phyloP scores from a whole-genome alignment of 768 basidiomycete genomes.

The Harrya chromipes region DNA sequence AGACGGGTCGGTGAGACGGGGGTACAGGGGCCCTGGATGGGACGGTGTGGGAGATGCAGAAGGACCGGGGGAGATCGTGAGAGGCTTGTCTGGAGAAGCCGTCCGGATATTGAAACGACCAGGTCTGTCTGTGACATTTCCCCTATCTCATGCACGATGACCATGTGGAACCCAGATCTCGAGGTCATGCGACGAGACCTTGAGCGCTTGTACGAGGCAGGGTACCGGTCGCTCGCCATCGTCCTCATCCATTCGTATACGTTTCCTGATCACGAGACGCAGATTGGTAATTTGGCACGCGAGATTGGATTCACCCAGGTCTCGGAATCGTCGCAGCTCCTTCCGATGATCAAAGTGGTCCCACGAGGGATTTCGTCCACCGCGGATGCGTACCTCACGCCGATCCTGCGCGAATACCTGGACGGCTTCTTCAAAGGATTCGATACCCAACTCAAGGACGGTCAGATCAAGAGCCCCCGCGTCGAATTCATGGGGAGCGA shows the following conservation, averaged over 20 bases:
- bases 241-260: slow-evolving; percentile 92
- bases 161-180: slow-evolving; percentile 40
- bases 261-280: slow-evolving; percentile 79
- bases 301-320: slow-evolving; percentile 87
- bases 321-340: slow-evolving; percentile 82
- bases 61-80: slow-evolving; percentile 76
- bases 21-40: slow-evolving; percentile 77
- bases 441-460: slow-evolving; percentile 66
- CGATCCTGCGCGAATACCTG: slow-evolving; percentile 78
- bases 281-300: slow-evolving; percentile 69
- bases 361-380: slow-evolving; percentile 90
- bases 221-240: slow-evolving; percentile 86
- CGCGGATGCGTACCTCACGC: slow-evolving; percentile 94
- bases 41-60: slow-evolving; percentile 68
- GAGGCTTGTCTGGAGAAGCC: slow-evolving; percentile 85
- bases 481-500: slow-evolving; percentile 98
- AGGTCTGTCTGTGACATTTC: slow-evolving; percentile 30
- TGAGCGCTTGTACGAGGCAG: slow-evolving; percentile 68
- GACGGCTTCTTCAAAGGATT: slow-evolving; percentile 92
- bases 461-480: slow-evolving; percentile 54
- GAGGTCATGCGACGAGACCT: slow-evolving; percentile 57
- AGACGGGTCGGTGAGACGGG: slow-evolving; percentile 58
- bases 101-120: slow-evolving; percentile 78
- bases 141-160: no score
- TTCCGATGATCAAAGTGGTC: slow-evolving; percentile 95